Base-by-base conservation (phyloP, 2,329 filamentous ascomycete species). In the Ascochyta pisi region DNA sequence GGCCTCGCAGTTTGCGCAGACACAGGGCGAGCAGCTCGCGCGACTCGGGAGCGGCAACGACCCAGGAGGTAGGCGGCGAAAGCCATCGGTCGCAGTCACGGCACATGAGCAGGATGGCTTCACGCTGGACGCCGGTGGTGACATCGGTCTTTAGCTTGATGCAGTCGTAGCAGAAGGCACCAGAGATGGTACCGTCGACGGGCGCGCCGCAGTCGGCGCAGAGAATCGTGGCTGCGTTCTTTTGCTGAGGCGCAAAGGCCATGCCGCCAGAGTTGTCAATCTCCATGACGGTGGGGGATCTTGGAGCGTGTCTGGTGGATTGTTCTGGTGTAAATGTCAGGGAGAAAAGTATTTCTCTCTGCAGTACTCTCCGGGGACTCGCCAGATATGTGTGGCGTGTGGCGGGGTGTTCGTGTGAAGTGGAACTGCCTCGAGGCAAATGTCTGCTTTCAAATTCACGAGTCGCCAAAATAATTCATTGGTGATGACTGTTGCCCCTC, bases 161-260 rank as follows among this genome's bases (percentile, higher is more conserved):
- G 77, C 95, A 98, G 82, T 98, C 94, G 77, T 92, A 92, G 81
- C 95, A 99, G 54, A 97, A 88, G 37, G 95, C 93, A 60, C 92
- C 92, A 2, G 87, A 68, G 6, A 87, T 86, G 16, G 92, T 96
- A 76, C 95, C 95, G 77, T 97, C 93, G 70, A 99, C 96, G 35
- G 94, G 89, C 58, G 91, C 92, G 73, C 94, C 95, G 77, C 95
- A 99, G 83, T 98, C 96, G 82, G 92, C 96, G 79, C 95, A 99
- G 55, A 99, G 89, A 73, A 98, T 96, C n/a, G 86, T 89, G 61
- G 86, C 85, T 61, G 79, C 70, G 55, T 65, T 77, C 59, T 75
- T 73, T 27, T 71, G 65, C 43, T 66, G 65, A 54, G 77, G 74
- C 56, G 73, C 73, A 62, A 80, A 76, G 44, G 73, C 64, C 41